A percentile compares a stretch with the other conserved stretches of the same genome.
Conservation (phyloP, 495 filamentous ascomycete species). For the Lasiosphaeria ovina region DNA sequence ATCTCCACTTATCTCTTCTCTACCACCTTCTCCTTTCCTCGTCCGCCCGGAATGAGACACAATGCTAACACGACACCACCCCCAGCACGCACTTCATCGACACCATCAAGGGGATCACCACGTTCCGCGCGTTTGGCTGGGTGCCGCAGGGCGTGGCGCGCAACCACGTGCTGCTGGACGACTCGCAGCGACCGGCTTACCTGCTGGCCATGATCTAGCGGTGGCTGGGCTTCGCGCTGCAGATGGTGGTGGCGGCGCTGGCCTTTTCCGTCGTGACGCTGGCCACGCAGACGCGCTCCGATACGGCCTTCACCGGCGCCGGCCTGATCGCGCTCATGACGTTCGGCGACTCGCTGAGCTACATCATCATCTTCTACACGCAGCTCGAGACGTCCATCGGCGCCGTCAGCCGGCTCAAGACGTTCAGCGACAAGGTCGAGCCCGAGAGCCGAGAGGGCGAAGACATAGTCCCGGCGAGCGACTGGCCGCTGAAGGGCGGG, state of each 20-base stretch:
- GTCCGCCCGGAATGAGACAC: not conserved
- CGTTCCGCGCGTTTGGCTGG: constrained; percentile 53
- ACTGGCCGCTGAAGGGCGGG: constrained; percentile 25
- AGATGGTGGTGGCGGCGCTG: constrained; percentile 43
- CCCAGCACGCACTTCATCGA: constrained; percentile 44
- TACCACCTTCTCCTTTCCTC: not conserved
- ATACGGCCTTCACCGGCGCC: constrained; percentile 32
- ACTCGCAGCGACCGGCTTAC: constrained; percentile 48
- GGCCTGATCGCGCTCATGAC: constrained; percentile 27
- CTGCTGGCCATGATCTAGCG: constrained; percentile 53
- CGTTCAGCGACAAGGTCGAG: constrained; percentile 35
- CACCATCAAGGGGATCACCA: constrained; percentile 45
- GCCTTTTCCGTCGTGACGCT: constrained; percentile 39
- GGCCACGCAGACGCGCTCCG: constrained; percentile 21
- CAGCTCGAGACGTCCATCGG: constrained; percentile 52
- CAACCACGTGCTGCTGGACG: constrained; percentile 53
- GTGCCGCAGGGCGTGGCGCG: constrained; percentile 40
- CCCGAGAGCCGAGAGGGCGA: constrained; percentile 21
- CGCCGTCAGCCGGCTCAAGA: constrained; percentile 44
- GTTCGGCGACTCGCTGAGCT: constrained; percentile 23
- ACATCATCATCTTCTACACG: constrained; percentile 37
- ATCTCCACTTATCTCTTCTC: not conserved
- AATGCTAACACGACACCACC: not conserved
- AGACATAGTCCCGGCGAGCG: constrained; percentile 20
- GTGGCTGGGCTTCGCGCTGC: constrained; percentile 51